A percentile compares a stretch with the other conserved stretches of the same genome.
Conservation (phyloP, 163 green algal species). For the Volvox carteri region DNA sequence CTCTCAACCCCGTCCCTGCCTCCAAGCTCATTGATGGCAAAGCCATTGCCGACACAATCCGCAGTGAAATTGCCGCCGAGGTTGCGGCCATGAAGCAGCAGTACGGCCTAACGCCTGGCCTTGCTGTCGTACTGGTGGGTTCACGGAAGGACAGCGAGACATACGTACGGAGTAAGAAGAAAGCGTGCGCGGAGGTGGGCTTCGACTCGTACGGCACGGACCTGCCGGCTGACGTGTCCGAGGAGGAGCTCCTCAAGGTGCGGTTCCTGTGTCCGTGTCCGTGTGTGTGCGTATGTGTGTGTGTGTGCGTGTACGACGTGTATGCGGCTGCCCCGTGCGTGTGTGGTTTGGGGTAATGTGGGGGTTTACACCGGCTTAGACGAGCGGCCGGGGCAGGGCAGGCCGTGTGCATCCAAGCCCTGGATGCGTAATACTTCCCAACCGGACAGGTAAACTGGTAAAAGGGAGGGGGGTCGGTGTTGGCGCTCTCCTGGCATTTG, state of each 20-base stretch:
- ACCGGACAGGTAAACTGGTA: no score
- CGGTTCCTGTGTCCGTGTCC: neutral
- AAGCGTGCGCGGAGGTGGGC: conserved; percentile 91
- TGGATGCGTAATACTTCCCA: no score
- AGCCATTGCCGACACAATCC: conserved; percentile 88
- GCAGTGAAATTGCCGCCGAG: conserved; percentile 88
- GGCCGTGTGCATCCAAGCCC: no score
- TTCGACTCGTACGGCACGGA: conserved; percentile 90
- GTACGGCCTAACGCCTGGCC: conserved; percentile 84
- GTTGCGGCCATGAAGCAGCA: conserved; percentile 82
- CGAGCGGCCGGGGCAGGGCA: no score
- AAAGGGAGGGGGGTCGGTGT: no score
- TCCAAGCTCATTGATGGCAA: conserved; percentile 95
- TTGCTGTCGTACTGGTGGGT: conserved; percentile 96
- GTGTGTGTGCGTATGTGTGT: neutral
- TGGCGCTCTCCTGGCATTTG: no score
- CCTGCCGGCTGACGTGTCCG: conserved; percentile 83
- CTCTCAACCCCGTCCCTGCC: conserved; percentile 21
- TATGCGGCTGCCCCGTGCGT: neutral
- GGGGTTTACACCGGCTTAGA: no score
- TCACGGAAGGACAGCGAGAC: conserved; percentile 92
- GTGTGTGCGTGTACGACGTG: no score
- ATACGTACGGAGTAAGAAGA: conserved; percentile 96
- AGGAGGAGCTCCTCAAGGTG: conserved; percentile 89
- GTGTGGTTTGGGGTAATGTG: no score